Evolutionary conservation across 2,329 filamentous ascomycete species (phyloP).

Genomic region (Chalara sp.): DNA sequence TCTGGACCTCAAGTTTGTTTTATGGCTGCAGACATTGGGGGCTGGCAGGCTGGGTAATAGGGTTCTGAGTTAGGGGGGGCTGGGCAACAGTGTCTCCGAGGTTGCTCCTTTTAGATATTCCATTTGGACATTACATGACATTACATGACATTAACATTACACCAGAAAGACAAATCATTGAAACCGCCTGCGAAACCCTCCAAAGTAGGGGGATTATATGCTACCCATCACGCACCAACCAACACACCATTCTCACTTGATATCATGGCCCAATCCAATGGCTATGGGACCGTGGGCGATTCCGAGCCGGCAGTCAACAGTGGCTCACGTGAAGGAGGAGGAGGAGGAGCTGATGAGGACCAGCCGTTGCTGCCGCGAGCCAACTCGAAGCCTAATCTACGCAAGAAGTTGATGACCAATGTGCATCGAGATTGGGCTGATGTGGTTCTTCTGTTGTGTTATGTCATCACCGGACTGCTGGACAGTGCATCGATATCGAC

Average conservation of each 20-base stretch:
- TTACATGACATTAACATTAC: not conserved
- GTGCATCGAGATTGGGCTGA: constrained; percentile 60
- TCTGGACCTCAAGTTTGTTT: too few species aligned
- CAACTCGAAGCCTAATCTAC: constrained; percentile 7
- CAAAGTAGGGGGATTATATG: not conserved
- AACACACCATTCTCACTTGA: not conserved
- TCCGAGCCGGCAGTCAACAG: not conserved
- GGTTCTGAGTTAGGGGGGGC: not conserved
- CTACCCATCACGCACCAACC: not conserved
- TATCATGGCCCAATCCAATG: constrained; percentile 22
- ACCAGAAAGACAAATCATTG: not conserved
- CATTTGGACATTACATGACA: not conserved
- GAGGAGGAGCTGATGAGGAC: constrained; percentile 22
- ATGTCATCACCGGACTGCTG: constrained; percentile 69
- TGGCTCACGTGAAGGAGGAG: constrained; percentile 1
- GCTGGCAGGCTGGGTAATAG: too few species aligned
- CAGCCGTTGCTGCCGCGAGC: constrained; percentile 25
- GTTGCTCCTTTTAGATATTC: not conserved
- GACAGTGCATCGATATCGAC: constrained; percentile 71
- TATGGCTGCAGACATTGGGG: too few species aligned
- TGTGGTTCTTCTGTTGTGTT: constrained; percentile 62
- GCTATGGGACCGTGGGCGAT: constrained; percentile 21
- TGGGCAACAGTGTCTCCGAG: not conserved
- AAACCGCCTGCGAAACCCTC: not conserved
- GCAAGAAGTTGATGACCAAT: constrained; percentile 28